Evolutionary conservation across 306 rosid genomes (phyloP), one percentile per base, ranked within the genome.

Genomic region (Cucumis cinereus): DNA sequence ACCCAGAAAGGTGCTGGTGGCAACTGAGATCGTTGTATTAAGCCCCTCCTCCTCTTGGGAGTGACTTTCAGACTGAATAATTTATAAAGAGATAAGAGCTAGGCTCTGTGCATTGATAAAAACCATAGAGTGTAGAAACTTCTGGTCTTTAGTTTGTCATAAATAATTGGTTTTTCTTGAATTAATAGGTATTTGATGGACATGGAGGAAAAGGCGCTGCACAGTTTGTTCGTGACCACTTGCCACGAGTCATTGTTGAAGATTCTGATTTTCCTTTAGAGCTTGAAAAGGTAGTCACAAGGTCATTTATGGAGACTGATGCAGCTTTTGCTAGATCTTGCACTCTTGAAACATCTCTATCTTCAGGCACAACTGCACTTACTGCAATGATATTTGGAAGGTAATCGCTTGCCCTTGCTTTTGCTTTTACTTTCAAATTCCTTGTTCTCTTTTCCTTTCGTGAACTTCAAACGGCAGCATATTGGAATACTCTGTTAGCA

Each of bases 281-380:
- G 84, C 93, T 95, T 33, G 98, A 95, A 90, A 89, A 90, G 87
- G 99, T 90, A 71, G 94, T 95, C 38, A 84, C 86, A 9, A 92
- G 91, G 83, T 95, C 99, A 28, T 95, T 90, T 83, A 69, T 83
- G 80, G 87, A 83, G 84, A 92, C 87, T 5, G 99, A 95, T 86
- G 85, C 90, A 74, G 97, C 90, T 58, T 88, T 95, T 85, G 96
- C 95, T 35, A 83, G 85, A 57, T 72, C 79, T 20, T 95, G 90
- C 79, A 84, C 96, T 59, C 62, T 58, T 38, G 91, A 87, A 64
- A 78, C 95, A 73, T 83, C 95, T 64, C 78, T 75, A 22, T 86
- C 96, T 76, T 94, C 99, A 74, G 98, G 99, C 77, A 95, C 99
- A 75, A 95, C 99, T 77, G 99, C 91, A 26, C 89, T 95, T 1